phyloP scores from a whole-genome alignment of 345 rosid species.

The Microthlaspi erraticum region DNA sequence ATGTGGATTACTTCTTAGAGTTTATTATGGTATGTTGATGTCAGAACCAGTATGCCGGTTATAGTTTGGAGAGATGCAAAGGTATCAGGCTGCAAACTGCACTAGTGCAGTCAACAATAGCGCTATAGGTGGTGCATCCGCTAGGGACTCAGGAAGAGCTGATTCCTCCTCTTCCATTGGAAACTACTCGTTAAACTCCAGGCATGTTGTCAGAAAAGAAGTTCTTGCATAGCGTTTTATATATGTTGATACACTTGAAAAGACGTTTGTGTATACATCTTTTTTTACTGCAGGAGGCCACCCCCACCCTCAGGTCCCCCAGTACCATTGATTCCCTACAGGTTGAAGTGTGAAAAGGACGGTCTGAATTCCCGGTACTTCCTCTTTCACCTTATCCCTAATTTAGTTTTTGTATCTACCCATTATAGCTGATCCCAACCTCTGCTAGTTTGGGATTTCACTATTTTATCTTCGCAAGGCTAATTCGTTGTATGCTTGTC shows the following conservation, averaged over 20 bases:
- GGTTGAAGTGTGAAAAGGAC: conserved; percentile 93
- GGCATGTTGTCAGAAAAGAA: conserved; percentile 51
- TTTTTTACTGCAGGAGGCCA: conserved; percentile 67
- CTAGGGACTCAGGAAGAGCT: conserved; percentile 74
- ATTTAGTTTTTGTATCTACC: conserved; percentile 5
- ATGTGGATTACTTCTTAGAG: conserved; percentile 52
- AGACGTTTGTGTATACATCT: conserved; percentile 20
- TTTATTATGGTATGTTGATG: conserved; percentile 56
- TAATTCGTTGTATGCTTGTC: conserved; percentile 28
- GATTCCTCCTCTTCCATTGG: conserved; percentile 83
- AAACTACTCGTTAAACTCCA: conserved; percentile 68
- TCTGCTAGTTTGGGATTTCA: conserved; percentile 17
- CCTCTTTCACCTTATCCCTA: conserved; percentile 22
- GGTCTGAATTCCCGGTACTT: conserved; percentile 81
- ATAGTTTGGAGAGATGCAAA: conserved; percentile 97
- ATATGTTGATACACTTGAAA: conserved; percentile 36
- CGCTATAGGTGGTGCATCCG: conserved; percentile 71
- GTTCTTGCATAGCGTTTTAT: conserved; percentile 29
- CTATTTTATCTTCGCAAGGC: conserved; percentile 21
- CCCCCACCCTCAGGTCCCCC: too few species aligned
- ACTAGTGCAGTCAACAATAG: conserved; percentile 94
- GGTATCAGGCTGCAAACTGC: conserved; percentile 92
- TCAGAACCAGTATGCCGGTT: conserved; percentile 82
- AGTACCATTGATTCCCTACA: conserved; percentile 72
- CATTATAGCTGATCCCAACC: background rate